Evolutionary conservation across 2,329 filamentous ascomycete species (phyloP).

Genomic region (Aureobasidium sp.): DNA sequence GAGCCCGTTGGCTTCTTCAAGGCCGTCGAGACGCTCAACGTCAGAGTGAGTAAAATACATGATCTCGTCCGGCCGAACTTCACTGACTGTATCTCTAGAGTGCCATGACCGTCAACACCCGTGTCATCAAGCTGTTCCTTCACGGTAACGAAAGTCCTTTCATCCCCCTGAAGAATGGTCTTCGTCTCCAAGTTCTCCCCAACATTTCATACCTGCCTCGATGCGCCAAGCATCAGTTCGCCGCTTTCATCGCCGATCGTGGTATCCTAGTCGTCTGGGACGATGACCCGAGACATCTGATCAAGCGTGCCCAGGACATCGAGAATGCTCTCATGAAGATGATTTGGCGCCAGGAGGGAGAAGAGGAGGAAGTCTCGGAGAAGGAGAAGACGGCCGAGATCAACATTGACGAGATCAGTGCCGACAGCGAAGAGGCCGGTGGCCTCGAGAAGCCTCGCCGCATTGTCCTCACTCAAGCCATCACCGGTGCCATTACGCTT

Average conservation of each 20-base stretch:
- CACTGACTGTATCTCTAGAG: conserved; percentile 37
- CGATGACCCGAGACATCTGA: conserved; percentile 51
- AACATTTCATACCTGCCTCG: conserved; percentile 50
- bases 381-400: conserved; percentile 28
- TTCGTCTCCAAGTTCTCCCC: conserved; percentile 56
- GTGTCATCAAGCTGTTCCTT: conserved; percentile 56
- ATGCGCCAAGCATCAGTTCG: conserved; percentile 59
- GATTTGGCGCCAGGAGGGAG: conserved; percentile 47
- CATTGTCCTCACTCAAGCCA: conserved; percentile 50
- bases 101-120: conserved; percentile 62
- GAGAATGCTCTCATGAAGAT: conserved; percentile 50
- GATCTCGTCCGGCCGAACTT: background rate
- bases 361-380: conserved; percentile 38
- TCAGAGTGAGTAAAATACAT: conserved; percentile 39
- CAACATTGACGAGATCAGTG: conserved; percentile 26
- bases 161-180: conserved; percentile 52
- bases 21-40: conserved; percentile 45
- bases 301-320: conserved; percentile 46
- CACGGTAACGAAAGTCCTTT: conserved; percentile 44
- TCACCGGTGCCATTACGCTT: conserved; percentile 19
- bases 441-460: conserved; percentile 37
- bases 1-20: conserved; percentile 45
- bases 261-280: conserved; percentile 58
- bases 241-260: conserved; percentile 56
- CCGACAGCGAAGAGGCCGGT: conserved; percentile 34